These are phyloP conservation scores for Magnaporthales sp. DNA, from an alignment of 2,329 filamentous ascomycete species.

Conservation along the genomic window DNA sequence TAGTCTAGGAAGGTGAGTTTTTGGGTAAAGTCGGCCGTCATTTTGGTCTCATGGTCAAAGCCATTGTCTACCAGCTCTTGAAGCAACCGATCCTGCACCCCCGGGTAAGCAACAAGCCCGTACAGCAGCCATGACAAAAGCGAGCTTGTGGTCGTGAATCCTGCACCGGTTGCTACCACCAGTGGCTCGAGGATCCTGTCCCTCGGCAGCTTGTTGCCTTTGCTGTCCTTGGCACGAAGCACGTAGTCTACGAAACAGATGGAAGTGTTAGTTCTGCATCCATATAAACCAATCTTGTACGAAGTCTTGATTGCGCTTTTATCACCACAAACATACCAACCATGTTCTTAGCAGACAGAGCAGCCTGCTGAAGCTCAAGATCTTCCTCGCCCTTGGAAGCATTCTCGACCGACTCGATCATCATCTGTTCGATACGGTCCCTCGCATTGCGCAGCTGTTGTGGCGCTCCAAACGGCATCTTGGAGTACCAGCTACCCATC, in stretches of 20 bases:
- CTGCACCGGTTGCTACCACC: conserved; percentile 45
- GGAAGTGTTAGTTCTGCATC: neutral
- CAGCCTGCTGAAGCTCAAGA: conserved; percentile 37
- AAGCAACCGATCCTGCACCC: conserved; percentile 46
- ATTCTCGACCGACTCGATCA: conserved; percentile 27
- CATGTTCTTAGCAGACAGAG: conserved; percentile 35
- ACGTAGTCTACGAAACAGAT: conserved; percentile 34
- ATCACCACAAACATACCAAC: conserved; percentile 20
- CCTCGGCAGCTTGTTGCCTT: conserved; percentile 43
- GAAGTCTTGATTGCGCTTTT: no score
- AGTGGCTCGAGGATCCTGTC: conserved; percentile 29
- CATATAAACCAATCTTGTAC: no score
- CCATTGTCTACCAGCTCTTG: conserved; percentile 47
- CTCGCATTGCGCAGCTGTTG: conserved; percentile 27
- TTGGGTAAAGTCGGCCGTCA: conserved; percentile 37
- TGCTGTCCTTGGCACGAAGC: conserved; percentile 41
- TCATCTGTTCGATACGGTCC: conserved; percentile 23
- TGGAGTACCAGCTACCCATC: conserved; percentile 45
- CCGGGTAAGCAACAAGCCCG: conserved; percentile 40
- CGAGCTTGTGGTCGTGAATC: conserved; percentile 51
- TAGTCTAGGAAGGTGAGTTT: conserved; percentile 44
- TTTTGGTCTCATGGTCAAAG: conserved; percentile 30
- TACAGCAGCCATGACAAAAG: conserved; percentile 52
- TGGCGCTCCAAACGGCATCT: conserved; percentile 49
- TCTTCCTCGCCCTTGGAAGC: conserved; percentile 29